Evolutionary conservation across 805 yeast species (phyloP), one percentile per base, ranked within the genome.

Genomic region (Diddensiella caesifluorescens): DNA sequence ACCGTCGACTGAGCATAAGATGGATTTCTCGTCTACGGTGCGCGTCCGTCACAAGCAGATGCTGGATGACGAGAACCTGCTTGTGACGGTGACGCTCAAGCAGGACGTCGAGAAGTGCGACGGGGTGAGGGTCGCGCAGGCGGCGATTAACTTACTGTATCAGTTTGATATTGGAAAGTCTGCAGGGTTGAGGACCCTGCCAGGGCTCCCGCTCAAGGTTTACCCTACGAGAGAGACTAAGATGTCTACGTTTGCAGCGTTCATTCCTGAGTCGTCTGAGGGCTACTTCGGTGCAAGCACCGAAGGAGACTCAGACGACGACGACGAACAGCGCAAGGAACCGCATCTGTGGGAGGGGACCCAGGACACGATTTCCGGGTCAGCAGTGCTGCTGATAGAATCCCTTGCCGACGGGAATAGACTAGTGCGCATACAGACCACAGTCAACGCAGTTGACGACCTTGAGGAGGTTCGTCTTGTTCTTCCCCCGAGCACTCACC

Each of bases 201-300:
- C 51, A 3, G 50, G 46, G 19, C 27, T 49, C 18, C 53, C 53
- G 3, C 30, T 49, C 21, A 47, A 47, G 25, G 31, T 49, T 31
- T 41, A 49, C 30, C 53, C 53, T 5, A 13, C 16, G 5, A 19
- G 22, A 13, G 19, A 22, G 4, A 25, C 23, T 18, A 34, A 23
- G 26, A 7, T 39, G 26, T 35, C 48, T 5, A 34, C 49, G 3
- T 48, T 46, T 38, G 52, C 52, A 2, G 41, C 50, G 4, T 42
- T 50, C 25, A 19, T 50, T n/a, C 50, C 54, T 6, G 23, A 31
- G 6, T 18, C 19, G 21, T 20, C 44, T 3, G 44, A 45, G n/a
- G 50, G 46, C n/a, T 31, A 41, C 25, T 36, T 41, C 25, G 22
- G n/a, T 5, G 34, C 23, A 20, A 30, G 13, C 20, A 25, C 20